These are phyloP conservation scores for Hypsizygus marmoreus DNA, from an alignment of 768 basidiomycete genomes.

Conservation along the genomic window DNA sequence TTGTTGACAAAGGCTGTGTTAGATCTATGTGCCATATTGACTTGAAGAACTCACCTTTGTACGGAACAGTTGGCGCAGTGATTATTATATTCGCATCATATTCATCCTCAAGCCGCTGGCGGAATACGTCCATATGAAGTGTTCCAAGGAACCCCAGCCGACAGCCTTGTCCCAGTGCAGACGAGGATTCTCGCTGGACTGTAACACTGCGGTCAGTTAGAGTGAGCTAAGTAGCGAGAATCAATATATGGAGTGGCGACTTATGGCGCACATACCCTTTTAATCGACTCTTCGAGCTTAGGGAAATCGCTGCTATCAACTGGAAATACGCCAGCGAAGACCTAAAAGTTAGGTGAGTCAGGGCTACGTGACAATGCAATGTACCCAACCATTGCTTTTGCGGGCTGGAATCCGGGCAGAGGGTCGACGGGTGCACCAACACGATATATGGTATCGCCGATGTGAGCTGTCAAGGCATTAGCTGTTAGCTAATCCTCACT, in stretches of 20 bases:
- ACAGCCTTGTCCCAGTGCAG: conserved; percentile 93
- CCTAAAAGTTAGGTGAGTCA: conserved; percentile 43
- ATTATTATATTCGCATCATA: conserved; percentile 93
- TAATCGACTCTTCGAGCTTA: conserved; percentile 95
- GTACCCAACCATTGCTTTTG: conserved; percentile 83
- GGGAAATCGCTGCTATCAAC: conserved; percentile 88
- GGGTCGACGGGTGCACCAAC: conserved; percentile 75
- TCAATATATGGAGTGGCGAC: conserved; percentile 8
- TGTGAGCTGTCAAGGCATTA: conserved; percentile 59
- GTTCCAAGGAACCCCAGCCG: conserved; percentile 95
- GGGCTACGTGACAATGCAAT: not conserved
- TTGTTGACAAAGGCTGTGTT: conserved; percentile 34
- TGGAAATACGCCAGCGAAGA: conserved; percentile 94
- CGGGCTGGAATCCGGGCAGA: conserved; percentile 88
- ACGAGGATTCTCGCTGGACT: conserved; percentile 88
- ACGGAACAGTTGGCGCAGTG: conserved; percentile 95
- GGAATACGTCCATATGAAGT: conserved; percentile 94
- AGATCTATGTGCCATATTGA: conserved; percentile 3
- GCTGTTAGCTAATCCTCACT: not conserved
- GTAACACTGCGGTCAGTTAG: conserved; percentile 89
- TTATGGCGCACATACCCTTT: conserved; percentile 55
- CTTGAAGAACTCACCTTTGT: conserved; percentile 58
- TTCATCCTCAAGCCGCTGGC: conserved; percentile 96
- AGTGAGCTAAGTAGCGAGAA: conserved; percentile 55
- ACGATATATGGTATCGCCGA: conserved; percentile 91